Base-by-base conservation (phyloP, 257 asterid genomes). In the Solanum chiquidenum region DNA sequence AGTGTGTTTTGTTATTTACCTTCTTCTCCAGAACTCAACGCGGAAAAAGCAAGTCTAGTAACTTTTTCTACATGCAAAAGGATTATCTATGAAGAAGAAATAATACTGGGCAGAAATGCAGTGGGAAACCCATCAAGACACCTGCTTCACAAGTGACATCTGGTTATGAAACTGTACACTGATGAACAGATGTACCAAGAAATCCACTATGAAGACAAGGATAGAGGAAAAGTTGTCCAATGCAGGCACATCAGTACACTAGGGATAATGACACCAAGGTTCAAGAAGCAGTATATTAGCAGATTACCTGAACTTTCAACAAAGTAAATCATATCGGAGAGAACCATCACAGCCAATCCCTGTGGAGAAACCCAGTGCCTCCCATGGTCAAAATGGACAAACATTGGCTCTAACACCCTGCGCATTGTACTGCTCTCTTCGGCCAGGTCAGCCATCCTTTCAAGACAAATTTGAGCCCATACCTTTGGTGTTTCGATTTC, bases 391-490 rank as follows among this genome's bases (percentile, higher is more conserved):
- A 97, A 96, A 90, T 94, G 95, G 87, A 93, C 82, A 84, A 97
- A 95, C 98, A 95, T 93, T 35, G 99, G 96, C 77, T 97, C 99
- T 90, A 97, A 92, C 46, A 95, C 94, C 74, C 94, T 93, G n/a
- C 99, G 96, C 94, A 97, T 88, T 9, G 99, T 95, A 33, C 95
- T 93, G 89, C 98, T 97, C 91, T 97, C 99, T 91, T 93, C 93
- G 8, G 96, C 96, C 89, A 97, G 92, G 84, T 97, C 99, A 87
- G 92, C 96, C 98, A 97, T 95, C 92, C 95, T 94, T 90, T 96
- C 98, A 84, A 95, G 87, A 91, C 98, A 95, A 89, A 97, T 93
- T 91, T 93, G 96, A 83, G 99, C 98, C 99, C 99, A 97, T 60
- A 97, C 90, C 91, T 91, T 93, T 42, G 99, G 99, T 42, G 90